These are phyloP conservation scores for Brassica balearica DNA, from an alignment of 441 rosid species.

Conservation along the genomic window DNA sequence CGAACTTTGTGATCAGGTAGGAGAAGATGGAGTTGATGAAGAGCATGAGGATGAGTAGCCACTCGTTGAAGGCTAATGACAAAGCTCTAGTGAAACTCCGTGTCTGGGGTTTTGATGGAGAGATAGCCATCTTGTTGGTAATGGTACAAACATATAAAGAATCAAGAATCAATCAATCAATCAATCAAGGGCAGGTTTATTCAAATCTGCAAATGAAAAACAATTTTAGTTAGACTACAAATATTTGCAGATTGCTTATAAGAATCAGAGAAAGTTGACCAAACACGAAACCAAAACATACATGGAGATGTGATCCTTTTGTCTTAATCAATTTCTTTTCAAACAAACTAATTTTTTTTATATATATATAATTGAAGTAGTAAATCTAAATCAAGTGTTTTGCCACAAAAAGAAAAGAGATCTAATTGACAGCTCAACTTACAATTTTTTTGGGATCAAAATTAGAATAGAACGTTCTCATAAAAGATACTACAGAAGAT, in stretches of 20 bases:
- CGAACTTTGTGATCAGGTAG: conserved; percentile 66
- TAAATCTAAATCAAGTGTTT: conserved; percentile 1
- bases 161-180: conserved; percentile 39
- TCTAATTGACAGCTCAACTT: conserved; percentile 37
- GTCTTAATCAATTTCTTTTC: neutral
- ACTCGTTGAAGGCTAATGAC: conserved; percentile 72
- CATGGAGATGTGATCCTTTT: neutral
- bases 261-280: conserved; percentile 38
- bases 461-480: conserved; percentile 12
- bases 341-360: neutral
- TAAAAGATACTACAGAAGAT: neutral
- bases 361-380: neutral
- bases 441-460: neutral
- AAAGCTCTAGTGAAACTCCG: conserved; percentile 57
- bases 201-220: conserved; percentile 16
- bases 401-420: conserved; percentile 33
- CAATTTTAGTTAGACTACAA: neutral
- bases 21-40: conserved; percentile 66
- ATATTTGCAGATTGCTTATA: neutral
- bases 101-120: conserved; percentile 49
- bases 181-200: conserved; percentile 16
- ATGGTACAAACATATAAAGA: neutral
- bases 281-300: conserved; percentile 19
- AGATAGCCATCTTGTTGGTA: conserved; percentile 56
- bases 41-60: conserved; percentile 79